Conservation (phyloP, 2,329 filamentous ascomycete genomes). For the Talaromyces atroroseus region DNA sequence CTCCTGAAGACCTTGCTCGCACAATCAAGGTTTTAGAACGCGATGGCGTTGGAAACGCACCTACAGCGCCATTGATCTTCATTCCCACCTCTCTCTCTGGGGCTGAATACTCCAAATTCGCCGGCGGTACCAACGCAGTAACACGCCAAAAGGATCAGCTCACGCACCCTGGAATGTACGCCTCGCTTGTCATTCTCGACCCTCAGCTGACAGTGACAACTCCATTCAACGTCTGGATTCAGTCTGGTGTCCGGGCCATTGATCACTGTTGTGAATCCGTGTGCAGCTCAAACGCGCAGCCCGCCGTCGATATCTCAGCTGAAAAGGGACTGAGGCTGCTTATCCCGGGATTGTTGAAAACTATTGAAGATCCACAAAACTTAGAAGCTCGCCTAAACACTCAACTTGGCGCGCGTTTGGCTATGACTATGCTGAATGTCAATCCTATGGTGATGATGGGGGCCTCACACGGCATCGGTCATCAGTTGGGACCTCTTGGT, state of each 20-base stretch:
- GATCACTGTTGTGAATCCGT: slow-evolving; percentile 28
- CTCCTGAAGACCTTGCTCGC: slow-evolving; percentile 25
- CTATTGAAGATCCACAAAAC: slow-evolving; percentile 18
- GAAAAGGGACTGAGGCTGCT: slow-evolving; percentile 21
- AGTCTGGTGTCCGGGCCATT: slow-evolving; percentile 24
- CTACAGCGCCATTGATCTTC: slow-evolving; percentile 22
- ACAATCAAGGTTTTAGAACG: slow-evolving; percentile 1
- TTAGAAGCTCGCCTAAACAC: slow-evolving; percentile 19
- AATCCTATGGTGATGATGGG: slow-evolving; percentile 32
- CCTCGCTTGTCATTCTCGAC: slow-evolving; percentile 16
- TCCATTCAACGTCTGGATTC: slow-evolving; percentile 23
- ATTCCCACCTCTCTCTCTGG: slow-evolving; percentile 41
- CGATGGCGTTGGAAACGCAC: neutral
- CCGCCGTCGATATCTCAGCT: slow-evolving; percentile 14
- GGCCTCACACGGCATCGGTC: slow-evolving; percentile 41
- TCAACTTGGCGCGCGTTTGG: slow-evolving; percentile 34
- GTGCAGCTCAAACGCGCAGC: slow-evolving; percentile 14
- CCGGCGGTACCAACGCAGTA: slow-evolving; percentile 34
- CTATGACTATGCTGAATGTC: slow-evolving; percentile 36
- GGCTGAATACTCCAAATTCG: slow-evolving; percentile 36
- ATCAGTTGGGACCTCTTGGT: slow-evolving; percentile 43
- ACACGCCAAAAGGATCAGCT: slow-evolving; percentile 5
- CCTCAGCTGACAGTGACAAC: slow-evolving; percentile 23
- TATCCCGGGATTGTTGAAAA: slow-evolving; percentile 18
- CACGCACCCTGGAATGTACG: slow-evolving; percentile 7